Evolutionary conservation across 2,329 filamentous ascomycete species (phyloP).

Genomic region (Arthrobotrys iridis): DNA sequence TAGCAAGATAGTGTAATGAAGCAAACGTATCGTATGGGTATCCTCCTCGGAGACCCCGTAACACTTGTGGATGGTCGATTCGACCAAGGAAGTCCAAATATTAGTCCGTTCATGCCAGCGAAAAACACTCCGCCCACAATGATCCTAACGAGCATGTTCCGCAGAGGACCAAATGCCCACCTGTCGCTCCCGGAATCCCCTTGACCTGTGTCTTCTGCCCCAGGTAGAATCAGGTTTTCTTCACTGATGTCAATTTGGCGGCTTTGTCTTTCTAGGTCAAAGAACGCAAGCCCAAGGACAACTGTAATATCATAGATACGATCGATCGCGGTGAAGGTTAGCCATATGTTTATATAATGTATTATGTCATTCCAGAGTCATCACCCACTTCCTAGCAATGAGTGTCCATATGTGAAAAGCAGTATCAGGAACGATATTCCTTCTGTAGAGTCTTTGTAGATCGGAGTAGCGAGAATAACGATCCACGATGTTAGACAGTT

Average conservation of each 20-base stretch:
- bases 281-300: too few relatives aligned
- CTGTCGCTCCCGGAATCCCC: background rate
- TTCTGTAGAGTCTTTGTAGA: slow-evolving; percentile 6
- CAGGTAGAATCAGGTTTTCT: too few relatives aligned
- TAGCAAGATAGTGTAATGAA: background rate
- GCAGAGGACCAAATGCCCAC: background rate
- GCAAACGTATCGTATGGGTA: slow-evolving; percentile 1
- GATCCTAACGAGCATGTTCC: background rate
- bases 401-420: slow-evolving; percentile 17
- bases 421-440: slow-evolving; percentile 15
- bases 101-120: background rate
- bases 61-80: background rate
- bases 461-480: slow-evolving; percentile 10
- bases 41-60: background rate
- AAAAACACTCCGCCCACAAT: background rate
- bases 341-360: too few relatives aligned
- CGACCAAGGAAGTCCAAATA: slow-evolving; percentile 12
- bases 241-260: too few relatives aligned
- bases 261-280: too few relatives aligned
- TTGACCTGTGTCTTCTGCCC: too few relatives aligned
- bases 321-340: too few relatives aligned
- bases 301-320: background rate
- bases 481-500: slow-evolving; percentile 1
- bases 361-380: too few relatives aligned
- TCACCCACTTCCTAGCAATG: background rate